Evolutionary conservation across 1,139 yeast species (phyloP), one percentile per base, ranked within the genome.

Genomic region (Suhomyces bokatorum): DNA sequence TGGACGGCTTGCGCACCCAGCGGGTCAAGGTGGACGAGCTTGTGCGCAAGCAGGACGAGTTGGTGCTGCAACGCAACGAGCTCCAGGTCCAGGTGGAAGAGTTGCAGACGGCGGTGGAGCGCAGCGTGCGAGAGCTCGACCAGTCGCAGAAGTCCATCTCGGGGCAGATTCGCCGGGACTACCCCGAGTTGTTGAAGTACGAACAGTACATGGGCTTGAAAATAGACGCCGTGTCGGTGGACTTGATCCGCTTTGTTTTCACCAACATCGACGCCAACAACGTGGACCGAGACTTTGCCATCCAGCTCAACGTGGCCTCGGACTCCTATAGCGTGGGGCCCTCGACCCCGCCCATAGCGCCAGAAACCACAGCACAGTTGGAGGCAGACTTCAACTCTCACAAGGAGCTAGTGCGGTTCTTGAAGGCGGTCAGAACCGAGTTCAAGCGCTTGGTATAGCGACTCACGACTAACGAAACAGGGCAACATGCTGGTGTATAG

Each of bases 151-250:
- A 47, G 38, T 52, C 54, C 33, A 46, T 68, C 39, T 54, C 55
- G 35, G 56, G 55, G 12, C 71, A 70, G 47, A 52, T 59, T 24
- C 57, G 61, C 24, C 59, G 61, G 22, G 80, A 76, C 44, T 58
- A 62, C 43, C 70, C 69, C 4, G 71, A 75, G 42, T 64, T 77
- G 16, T 55, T 66, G 32, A 67, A 72, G 42, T 76, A 66, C 50
- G 81, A 77, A 46, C 60, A 63, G 40, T 69, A 76, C 46, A 60
- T 77, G 40, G 83, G 83, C 0, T 56, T 78, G 39, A 65, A 60
- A 39, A 67, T 78, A 31, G 73, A 70, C 38, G 79, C 75, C 5
- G 47, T 71, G 3, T 57, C 63, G 3, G 64, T 63, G 9, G 74
- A 73, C 42, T 46, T 66, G 11, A 56, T 78, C 31, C 58, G 59